A percentile compares a stretch with the other conserved stretches of the same genome.
Conservation (phyloP, 768 basidiomycete genomes). For the Xerocomellus intermedius region DNA sequence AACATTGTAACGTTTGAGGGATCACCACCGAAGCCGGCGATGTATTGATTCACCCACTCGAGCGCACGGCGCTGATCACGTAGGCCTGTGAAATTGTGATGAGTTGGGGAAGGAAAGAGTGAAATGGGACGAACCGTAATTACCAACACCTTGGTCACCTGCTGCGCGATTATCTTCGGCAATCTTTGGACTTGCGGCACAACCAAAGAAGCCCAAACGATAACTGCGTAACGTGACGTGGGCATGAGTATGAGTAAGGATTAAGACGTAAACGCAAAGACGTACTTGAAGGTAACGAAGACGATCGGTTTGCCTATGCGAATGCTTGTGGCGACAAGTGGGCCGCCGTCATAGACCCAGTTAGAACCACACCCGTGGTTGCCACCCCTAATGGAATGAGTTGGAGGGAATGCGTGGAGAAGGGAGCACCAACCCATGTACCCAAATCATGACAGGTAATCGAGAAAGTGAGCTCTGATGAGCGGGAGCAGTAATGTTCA, state of each 20-base stretch:
- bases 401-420: conserved; percentile 7
- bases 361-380: conserved; percentile 71
- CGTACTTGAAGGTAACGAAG: conserved; percentile 75
- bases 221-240: conserved; percentile 46
- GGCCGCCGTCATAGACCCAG: conserved; percentile 76
- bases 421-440: conserved; percentile 65
- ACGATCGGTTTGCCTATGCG: conserved; percentile 62
- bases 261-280: conserved; percentile 21
- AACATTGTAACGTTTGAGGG: conserved; percentile 46
- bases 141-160: conserved; percentile 72
- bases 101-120: not conserved
- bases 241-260: not conserved
- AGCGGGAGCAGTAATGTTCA: conserved; percentile 77
- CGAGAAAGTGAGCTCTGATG: conserved; percentile 50
- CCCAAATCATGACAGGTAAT: conserved; percentile 79
- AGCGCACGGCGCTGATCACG: conserved; percentile 64
- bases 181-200: conserved; percentile 64
- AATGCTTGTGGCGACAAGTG: conserved; percentile 68
- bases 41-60: conserved; percentile 61
- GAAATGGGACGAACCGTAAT: conserved; percentile 57
- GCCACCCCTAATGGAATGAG: conserved; percentile 52
- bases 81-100: conserved; percentile 42
- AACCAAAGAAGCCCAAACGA: conserved; percentile 75
- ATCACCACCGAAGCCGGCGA: conserved; percentile 66
- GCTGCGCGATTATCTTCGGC: conserved; percentile 63